Evolutionary conservation across 345 rosid species (phyloP).

Genomic region (Noccaea caerulescens): DNA sequence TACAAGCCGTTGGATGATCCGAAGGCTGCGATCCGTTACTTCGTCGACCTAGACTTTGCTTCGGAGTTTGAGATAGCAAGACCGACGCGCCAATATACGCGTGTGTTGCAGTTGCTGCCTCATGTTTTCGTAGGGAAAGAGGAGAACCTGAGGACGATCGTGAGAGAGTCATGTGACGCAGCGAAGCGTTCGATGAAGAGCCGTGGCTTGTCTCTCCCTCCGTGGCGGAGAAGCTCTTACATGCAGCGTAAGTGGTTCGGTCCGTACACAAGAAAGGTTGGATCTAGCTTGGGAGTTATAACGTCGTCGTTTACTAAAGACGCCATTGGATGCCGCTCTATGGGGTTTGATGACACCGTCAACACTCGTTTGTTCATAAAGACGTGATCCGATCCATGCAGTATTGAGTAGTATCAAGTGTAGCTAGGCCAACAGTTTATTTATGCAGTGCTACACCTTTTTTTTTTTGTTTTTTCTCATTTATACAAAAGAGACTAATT

Average conservation of each 20-base stretch:
- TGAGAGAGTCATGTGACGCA: constrained; percentile 55
- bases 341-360: constrained; percentile 66
- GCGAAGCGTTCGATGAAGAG: constrained; percentile 67
- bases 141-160: constrained; percentile 64
- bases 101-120: constrained; percentile 54
- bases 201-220: constrained; percentile 67
- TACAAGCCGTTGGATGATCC: constrained; percentile 29
- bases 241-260: constrained; percentile 84
- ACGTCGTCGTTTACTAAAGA: constrained; percentile 8
- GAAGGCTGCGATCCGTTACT: constrained; percentile 47
- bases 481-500: neutral
- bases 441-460: neutral
- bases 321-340: constrained; percentile 58
- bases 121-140: constrained; percentile 59
- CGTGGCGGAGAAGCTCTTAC: constrained; percentile 88
- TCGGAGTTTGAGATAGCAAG: constrained; percentile 81
- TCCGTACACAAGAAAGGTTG: constrained; percentile 64
- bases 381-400: constrained; percentile 42
- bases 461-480: neutral
- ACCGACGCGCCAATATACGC: constrained; percentile 63
- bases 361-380: constrained; percentile 53
- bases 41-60: constrained; percentile 76
- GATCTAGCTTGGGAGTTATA: constrained; percentile 40
- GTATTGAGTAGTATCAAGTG: neutral
- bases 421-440: neutral